These are phyloP conservation scores for Rhizophagus sp. DNA, from an alignment of 192 early-diverging fungal species.

Conservation along the genomic window DNA sequence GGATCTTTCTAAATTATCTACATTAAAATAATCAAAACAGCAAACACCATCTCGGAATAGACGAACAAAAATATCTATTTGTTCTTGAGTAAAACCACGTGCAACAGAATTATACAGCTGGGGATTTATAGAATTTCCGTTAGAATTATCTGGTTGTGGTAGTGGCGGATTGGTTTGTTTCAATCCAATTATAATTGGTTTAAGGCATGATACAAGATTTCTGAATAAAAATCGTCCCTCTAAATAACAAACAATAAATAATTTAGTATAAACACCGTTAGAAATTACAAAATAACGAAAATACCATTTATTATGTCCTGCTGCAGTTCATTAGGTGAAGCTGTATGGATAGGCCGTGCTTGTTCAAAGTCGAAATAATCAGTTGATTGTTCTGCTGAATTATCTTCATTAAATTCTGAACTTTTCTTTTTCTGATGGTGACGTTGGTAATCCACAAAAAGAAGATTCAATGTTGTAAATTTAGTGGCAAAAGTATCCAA, in stretches of 20 bases:
- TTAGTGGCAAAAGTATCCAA: slow-evolving; percentile 84
- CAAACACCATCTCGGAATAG: slow-evolving; percentile 77
- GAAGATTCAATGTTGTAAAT: slow-evolving; percentile 66
- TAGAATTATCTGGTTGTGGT: slow-evolving; percentile 21
- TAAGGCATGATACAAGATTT: slow-evolving; percentile 86
- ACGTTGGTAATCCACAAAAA: slow-evolving; percentile 62
- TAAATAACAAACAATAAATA: slow-evolving; percentile 33
- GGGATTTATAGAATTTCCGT: not conserved
- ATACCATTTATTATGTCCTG: slow-evolving; percentile 77
- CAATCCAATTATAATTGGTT: slow-evolving; percentile 75
- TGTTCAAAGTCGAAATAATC: slow-evolving; percentile 64
- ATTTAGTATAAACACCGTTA: not conserved
- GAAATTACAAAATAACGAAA: not conserved
- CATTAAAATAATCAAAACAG: slow-evolving; percentile 82
- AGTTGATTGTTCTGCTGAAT: slow-evolving; percentile 2
- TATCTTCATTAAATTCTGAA: slow-evolving; percentile 25
- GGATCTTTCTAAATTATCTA: slow-evolving; percentile 59
- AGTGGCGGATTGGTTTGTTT: slow-evolving; percentile 68
- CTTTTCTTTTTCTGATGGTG: slow-evolving; percentile 57
- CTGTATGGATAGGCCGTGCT: slow-evolving; percentile 54
- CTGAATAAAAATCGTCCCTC: slow-evolving; percentile 89
- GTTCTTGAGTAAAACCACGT: slow-evolving; percentile 67
- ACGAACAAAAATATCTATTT: slow-evolving; percentile 69
- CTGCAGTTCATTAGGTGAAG: slow-evolving; percentile 38
- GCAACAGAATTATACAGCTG: slow-evolving; percentile 54